Evolutionary conservation across 1,284 basidiomycete genomes (phyloP).

Genomic region (Ceratobasidium sp.): DNA sequence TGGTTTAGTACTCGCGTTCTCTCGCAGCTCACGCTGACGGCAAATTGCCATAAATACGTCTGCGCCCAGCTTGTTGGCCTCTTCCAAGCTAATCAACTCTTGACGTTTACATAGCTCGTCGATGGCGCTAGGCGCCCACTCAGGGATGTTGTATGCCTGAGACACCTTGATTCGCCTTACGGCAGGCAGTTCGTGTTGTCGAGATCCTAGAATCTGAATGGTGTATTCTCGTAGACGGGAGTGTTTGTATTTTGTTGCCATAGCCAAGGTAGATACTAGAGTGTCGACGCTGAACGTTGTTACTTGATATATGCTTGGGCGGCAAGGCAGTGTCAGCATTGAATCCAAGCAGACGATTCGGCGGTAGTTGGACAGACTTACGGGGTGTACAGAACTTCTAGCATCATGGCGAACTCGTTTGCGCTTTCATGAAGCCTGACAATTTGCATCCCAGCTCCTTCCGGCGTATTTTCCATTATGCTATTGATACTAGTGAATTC

Average conservation of each 20-base stretch:
- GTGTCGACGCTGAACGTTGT: not conserved
- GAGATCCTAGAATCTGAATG: not conserved
- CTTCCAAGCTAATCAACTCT: not conserved
- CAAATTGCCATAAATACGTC: not conserved
- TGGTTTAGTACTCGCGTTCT: too few relatives aligned
- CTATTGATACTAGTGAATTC: too few relatives aligned
- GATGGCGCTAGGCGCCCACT: not conserved
- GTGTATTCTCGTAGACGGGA: not conserved
- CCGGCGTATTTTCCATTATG: too few relatives aligned
- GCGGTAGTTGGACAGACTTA: too few relatives aligned
- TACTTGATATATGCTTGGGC: too few relatives aligned
- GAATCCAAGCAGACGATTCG: too few relatives aligned
- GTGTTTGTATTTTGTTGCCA: constrained; percentile 24
- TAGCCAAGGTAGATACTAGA: not conserved
- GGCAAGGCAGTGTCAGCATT: too few relatives aligned
- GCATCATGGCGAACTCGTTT: too few relatives aligned
- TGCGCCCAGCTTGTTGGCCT: not conserved
- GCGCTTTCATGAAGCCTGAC: too few relatives aligned
- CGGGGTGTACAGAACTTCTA: too few relatives aligned
- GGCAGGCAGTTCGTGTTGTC: not conserved
- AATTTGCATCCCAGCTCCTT: too few relatives aligned
- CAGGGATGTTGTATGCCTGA: not conserved
- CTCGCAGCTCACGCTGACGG: not conserved
- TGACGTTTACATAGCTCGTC: not conserved
- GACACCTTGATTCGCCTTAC: not conserved